Base-by-base conservation (phyloP, 2,329 filamentous ascomycete species). In the Chaetomiaceae sp. region DNA sequence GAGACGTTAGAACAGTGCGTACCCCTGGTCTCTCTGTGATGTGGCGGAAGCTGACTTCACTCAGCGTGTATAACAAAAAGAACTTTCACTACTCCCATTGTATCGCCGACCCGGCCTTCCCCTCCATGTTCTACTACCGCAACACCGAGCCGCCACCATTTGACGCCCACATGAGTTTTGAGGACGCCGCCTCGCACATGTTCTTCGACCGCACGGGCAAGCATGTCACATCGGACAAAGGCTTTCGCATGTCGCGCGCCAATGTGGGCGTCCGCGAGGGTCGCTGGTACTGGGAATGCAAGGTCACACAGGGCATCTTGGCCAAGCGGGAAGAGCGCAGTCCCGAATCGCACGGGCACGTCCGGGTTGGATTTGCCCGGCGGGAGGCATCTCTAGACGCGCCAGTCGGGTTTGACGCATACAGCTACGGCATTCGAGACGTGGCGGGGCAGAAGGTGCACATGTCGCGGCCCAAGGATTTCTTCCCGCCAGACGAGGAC, bases 341-440 rank as follows among this genome's bases (percentile, higher is more conserved):
- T 37, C 62, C 67, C 14, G 68, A 73, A 24, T 71, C 75, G 42
- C 74, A 71, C 35, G 76, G 73, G 59, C 86, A 76, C 61, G 83
- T 97, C 19, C 85, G 93, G 7, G 79, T 97, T 62, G 94, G 94
- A 3, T 97, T 88, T 72, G 86, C 86, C 3, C 71, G 88, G 51
- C 74, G 88, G 39, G 88, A 95, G 62, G 86, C 88, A 10, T 86
- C 85, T 0, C 68, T 93, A 2, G 88, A 94, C 65, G 85, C 84
- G 1, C 88, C 88, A 0, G 87, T 93, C 0, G 88, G 88, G 1
- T 93, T 88, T 56, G 88, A 94, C 61, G 86, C 86, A 34, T 96
- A 97, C 68, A 95, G 90, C 61, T 97, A 97, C 63, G 91, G 87
- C 37, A 79, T 97, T 47, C 85, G 90, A 35, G 93, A 98, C 60